These are phyloP conservation scores for Ambrosia hybrid DNA, from an alignment of 140 eudicot genomes.

Conservation along the genomic window DNA sequence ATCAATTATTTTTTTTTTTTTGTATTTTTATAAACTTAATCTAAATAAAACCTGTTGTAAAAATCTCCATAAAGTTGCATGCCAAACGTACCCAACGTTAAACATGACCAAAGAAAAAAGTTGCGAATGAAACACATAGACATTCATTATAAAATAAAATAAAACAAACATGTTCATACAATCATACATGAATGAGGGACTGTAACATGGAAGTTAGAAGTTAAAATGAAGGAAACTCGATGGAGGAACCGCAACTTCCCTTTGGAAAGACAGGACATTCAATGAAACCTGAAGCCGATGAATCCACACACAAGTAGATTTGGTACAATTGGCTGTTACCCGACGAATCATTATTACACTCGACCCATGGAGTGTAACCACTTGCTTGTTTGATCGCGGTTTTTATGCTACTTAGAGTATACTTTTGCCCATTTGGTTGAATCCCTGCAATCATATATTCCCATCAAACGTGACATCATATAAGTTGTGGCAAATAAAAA, in stretches of 20 bases:
- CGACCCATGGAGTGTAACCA: constrained; percentile 49
- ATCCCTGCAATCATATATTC: constrained; percentile 34
- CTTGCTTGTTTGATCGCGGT: constrained; percentile 37
- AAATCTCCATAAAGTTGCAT: neutral
- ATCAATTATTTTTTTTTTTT: neutral
- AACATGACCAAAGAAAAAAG: neutral
- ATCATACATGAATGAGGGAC: neutral
- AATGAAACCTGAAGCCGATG: constrained; percentile 42
- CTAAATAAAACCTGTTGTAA: neutral
- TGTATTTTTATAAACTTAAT: neutral
- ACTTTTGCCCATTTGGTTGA: constrained; percentile 42
- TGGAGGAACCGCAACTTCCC: constrained; percentile 44
- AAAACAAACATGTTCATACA: constrained; percentile 5
- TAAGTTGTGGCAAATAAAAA: neutral
- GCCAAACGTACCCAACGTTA: neutral
- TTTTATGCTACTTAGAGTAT: constrained; percentile 39
- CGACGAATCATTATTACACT: constrained; percentile 50
- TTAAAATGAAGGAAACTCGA: constrained; percentile 54
- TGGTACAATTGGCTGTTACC: constrained; percentile 61
- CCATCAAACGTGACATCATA: neutral
- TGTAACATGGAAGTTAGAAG: neutral
- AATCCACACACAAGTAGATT: constrained; percentile 53
- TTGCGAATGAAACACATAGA: neutral
- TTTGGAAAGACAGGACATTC: constrained; percentile 53
- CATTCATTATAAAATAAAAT: neutral